Evolutionary conservation across 345 rosid genomes (phyloP).

Genomic region (Abelmoschus esculentus): DNA sequence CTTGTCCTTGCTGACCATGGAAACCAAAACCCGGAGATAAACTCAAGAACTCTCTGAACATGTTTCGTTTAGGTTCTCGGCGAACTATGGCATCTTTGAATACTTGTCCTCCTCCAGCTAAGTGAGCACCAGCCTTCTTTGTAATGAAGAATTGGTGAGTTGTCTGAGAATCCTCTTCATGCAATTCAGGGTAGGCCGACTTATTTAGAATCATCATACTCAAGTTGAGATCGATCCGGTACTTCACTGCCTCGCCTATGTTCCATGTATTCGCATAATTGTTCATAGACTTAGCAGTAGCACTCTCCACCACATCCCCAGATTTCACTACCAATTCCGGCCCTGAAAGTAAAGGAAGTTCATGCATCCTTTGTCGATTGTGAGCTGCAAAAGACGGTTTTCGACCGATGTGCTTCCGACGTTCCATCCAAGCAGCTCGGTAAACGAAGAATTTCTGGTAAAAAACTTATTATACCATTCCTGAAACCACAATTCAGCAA

Average conservation of each 20-base stretch:
- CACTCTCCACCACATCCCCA: too few relatives aligned
- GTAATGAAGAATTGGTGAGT: conserved; percentile 31
- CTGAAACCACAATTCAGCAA: conserved; percentile 17
- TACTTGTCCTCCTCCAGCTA: conserved; percentile 32
- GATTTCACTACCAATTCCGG: conserved; percentile 14
- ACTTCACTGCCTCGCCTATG: too few relatives aligned
- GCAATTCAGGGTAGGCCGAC: too few relatives aligned
- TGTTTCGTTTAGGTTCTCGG: conserved; percentile 37
- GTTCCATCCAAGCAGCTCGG: conserved; percentile 64
- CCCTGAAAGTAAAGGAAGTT: not conserved
- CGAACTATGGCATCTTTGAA: conserved; percentile 31
- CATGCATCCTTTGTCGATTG: conserved; percentile 12
- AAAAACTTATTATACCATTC: conserved; percentile 14
- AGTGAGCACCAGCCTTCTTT: conserved; percentile 29
- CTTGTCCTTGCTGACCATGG: conserved; percentile 35
- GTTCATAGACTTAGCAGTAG: too few relatives aligned
- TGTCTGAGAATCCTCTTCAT: conserved; percentile 20
- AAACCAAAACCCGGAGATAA: conserved; percentile 36
- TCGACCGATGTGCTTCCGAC: conserved; percentile 34
- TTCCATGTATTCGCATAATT: too few relatives aligned
- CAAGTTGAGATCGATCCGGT: too few relatives aligned
- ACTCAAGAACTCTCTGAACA: conserved; percentile 35
- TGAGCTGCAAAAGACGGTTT: conserved; percentile 15
- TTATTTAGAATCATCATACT: too few relatives aligned
- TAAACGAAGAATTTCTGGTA: conserved; percentile 7